Conservation (phyloP, 2,329 filamentous ascomycete genomes). For the Lasiodiplodia gonubiensis region DNA sequence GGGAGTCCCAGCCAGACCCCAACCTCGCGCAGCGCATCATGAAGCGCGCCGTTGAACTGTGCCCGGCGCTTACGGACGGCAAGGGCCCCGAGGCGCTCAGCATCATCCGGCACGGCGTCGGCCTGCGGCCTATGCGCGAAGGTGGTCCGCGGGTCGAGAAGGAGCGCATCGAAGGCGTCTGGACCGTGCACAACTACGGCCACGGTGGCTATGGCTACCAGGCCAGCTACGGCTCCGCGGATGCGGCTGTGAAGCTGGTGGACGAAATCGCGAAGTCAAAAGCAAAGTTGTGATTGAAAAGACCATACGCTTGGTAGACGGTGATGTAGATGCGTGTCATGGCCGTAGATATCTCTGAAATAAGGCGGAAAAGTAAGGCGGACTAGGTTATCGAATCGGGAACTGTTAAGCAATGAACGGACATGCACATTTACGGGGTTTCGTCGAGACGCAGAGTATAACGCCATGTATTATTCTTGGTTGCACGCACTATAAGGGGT, state of each 20-base stretch:
- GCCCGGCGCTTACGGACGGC: constrained; percentile 68
- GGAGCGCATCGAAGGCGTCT: constrained; percentile 61
- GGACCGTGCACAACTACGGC: constrained; percentile 78
- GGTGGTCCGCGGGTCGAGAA: constrained; percentile 78
- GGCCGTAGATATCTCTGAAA: background rate
- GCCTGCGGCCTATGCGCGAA: constrained; percentile 75
- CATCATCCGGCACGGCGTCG: constrained; percentile 81
- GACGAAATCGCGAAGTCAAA: constrained; percentile 35
- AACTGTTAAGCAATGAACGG: background rate
- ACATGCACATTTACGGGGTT: no score
- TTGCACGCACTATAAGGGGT: no score
- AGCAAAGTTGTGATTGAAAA: constrained; percentile 36
- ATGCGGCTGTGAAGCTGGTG: constrained; percentile 49
- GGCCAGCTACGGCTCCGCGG: constrained; percentile 51
- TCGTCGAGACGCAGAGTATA: no score
- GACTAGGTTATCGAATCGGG: background rate
- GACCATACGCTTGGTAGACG: no score
- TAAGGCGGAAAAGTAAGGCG: background rate
- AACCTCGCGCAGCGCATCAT: constrained; percentile 84
- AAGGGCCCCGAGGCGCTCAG: constrained; percentile 75
- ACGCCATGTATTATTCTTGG: no score
- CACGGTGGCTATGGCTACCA: constrained; percentile 79
- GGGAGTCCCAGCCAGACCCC: constrained; percentile 79
- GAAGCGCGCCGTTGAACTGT: constrained; percentile 71
- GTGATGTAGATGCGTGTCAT: background rate